Percentiles rank a stretch among this genome's conserved stretches.
Conservation (phyloP, 768 basidiomycete genomes). For the Suillus luteus region DNA sequence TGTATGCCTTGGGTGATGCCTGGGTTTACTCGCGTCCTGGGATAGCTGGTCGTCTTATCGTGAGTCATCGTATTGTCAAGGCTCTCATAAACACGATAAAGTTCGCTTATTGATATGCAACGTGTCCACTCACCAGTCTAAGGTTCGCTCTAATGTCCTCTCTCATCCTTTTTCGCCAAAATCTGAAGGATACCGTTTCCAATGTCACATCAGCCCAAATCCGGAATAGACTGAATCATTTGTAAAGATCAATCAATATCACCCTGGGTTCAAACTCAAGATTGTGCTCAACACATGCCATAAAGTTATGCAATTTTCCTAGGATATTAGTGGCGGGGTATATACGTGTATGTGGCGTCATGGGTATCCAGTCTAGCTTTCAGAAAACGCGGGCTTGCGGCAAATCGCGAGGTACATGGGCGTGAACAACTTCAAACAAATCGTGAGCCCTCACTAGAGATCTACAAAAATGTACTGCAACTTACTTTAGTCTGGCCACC, state of each 20-base stretch:
- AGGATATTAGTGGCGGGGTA: conserved; percentile 11
- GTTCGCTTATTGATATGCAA: conserved; percentile 9
- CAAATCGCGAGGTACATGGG: conserved; percentile 82
- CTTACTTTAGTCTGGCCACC: conserved; percentile 86
- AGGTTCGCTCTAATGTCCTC: not conserved
- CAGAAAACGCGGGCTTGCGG: conserved; percentile 47
- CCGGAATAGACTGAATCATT: not conserved
- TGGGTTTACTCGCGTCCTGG: conserved; percentile 60
- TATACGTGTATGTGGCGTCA: conserved; percentile 3
- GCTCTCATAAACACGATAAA: not conserved
- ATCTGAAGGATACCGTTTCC: conserved; percentile 20
- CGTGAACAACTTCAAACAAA: conserved; percentile 67
- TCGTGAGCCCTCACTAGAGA: conserved; percentile 7
- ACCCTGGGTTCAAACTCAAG: conserved; percentile 4
- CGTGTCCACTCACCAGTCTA: conserved; percentile 24
- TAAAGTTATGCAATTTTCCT: not conserved
- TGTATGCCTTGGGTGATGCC: conserved; percentile 60
- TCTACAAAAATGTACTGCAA: conserved; percentile 7
- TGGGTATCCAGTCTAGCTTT: conserved; percentile 4
- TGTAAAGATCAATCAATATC: not conserved
- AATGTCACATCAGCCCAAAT: conserved; percentile 16
- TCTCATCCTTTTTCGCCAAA: conserved; percentile 15
- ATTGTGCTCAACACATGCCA: not conserved
- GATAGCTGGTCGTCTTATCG: conserved; percentile 46
- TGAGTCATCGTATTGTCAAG: not conserved